These are phyloP conservation scores for Aspergillus bridgeri DNA, from an alignment of 495 filamentous ascomycete species.

Conservation along the genomic window DNA sequence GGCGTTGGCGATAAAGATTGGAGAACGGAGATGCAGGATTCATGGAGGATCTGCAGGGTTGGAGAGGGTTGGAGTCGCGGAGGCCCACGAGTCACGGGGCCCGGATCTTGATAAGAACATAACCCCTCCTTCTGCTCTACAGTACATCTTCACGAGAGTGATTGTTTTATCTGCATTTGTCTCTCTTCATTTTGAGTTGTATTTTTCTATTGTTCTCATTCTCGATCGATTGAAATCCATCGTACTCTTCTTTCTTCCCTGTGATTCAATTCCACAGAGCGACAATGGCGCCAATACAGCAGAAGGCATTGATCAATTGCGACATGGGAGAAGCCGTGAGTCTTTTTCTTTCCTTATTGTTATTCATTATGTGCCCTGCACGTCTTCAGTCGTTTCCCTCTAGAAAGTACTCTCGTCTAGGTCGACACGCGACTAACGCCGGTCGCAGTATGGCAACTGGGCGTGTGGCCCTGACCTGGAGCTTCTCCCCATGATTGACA, in stretches of 20 bases:
- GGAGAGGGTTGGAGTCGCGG: conserved; percentile 4
- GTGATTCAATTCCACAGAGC: neutral
- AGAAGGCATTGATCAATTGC: conserved; percentile 50
- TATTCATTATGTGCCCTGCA: neutral
- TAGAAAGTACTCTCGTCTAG: too few relatives aligned
- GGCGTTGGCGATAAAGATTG: neutral
- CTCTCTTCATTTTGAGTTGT: too few relatives aligned
- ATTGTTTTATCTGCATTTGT: neutral
- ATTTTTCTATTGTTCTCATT: too few relatives aligned
- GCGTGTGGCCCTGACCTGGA: conserved; percentile 52
- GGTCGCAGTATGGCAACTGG: conserved; percentile 41
- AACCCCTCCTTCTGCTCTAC: conserved; percentile 1
- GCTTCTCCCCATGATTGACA: conserved; percentile 55
- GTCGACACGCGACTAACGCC: conserved; percentile 4
- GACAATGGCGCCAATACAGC: conserved; percentile 42
- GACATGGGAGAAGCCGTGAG: conserved; percentile 48
- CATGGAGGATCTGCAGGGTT: neutral
- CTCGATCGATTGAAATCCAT: neutral
- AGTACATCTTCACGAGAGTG: neutral
- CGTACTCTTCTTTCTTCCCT: neutral
- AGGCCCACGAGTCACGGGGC: neutral
- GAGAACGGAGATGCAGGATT: neutral
- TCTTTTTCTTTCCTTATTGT: neutral
- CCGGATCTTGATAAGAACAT: conserved; percentile 4
- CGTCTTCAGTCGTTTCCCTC: too few relatives aligned